Evolutionary conservation across 2,329 filamentous ascomycete genomes (phyloP), one percentile per base, ranked within the genome.

Genomic region (Coniochaeta prunicola): DNA sequence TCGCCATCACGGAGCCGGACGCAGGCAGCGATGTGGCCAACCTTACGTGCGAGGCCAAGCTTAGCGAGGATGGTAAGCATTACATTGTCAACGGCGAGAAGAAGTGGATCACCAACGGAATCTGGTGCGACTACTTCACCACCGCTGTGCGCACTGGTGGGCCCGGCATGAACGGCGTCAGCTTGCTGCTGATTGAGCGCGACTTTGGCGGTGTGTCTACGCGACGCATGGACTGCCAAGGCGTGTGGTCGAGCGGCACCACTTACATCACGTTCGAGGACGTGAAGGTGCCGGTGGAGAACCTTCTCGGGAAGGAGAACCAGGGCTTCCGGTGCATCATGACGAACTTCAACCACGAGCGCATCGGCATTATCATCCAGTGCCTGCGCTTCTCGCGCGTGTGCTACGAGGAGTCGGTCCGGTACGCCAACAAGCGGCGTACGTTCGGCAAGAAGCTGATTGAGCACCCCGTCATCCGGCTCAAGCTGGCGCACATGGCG

Each of bases 321-420:
- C 89, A 96, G 74, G 94, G 94, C 40, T 99, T 99, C 85, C 91
- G 92, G 77, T 92, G 96, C 71, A 93, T 99, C 81, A 97, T 97
- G 93, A 97, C 91, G 73, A 97, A 97, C 83, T 97, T 97, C 82
- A 97, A 97, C 84, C 94, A 97, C 81, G 94, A 99, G 79, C 91
- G 94, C 63, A 92, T 99, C 67, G 94, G 94, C 63, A 97, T 99
- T 76, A 92, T 97, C 77, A 97, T 97, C 79, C 94, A 99, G 77
- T 96, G 88, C 69, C 75, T 97, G 64, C 92, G 94, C 69, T 97
- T 99, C 84, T 88, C 90, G 48, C 92, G 94, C 65, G 93, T 97
- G 65, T 97, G 92, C 83, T 96, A 91, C 80, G 93, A 97, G 73
- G 94, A 99, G 77, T 90, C 89, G 26, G 84, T 97, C 74, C 96